A percentile compares a stretch with the other conserved stretches of the same genome.
Evolutionary conservation across 139 green algal species (phyloP).

Genomic region (Chlamydomonas urium): DNA sequence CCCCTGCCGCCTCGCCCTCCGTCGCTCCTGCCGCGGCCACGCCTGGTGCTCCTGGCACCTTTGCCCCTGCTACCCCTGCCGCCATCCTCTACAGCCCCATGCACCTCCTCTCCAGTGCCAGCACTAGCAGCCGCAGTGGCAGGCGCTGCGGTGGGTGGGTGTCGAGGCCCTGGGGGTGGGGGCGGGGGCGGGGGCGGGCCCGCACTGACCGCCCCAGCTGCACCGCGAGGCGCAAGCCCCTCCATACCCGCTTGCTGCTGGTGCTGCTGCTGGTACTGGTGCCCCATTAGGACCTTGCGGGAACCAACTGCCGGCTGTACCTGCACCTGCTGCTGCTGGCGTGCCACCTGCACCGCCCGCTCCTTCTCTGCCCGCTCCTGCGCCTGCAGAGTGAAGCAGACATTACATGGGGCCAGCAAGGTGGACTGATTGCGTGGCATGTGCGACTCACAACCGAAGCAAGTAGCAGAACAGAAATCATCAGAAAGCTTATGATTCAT

Average conservation of each 20-base stretch:
- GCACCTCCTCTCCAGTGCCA: not conserved
- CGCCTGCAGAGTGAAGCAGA: not conserved
- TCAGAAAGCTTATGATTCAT: not conserved
- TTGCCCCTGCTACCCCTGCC: too few species aligned
- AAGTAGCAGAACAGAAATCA: too few species aligned
- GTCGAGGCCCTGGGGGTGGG: not conserved
- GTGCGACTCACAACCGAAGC: too few species aligned
- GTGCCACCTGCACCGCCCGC: not conserved
- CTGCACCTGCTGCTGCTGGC: not conserved
- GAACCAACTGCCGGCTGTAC: too few species aligned
- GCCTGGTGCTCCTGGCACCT: not conserved
- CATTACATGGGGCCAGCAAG: not conserved
- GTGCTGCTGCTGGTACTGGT: not conserved
- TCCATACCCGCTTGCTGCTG: not conserved
- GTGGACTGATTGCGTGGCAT: too few species aligned
- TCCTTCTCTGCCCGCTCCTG: not conserved
- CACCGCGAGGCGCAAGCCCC: not conserved
- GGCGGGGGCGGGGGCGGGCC: too few species aligned
- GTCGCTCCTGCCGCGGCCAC: not conserved
- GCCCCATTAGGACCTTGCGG: too few species aligned
- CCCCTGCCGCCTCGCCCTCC: not conserved
- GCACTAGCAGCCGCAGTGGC: not conserved
- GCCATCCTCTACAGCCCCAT: not conserved
- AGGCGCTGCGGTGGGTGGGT: not conserved
- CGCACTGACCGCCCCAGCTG: not conserved